Conservation (phyloP, 1,139 yeast species). For the Geotrichum restrictum region DNA sequence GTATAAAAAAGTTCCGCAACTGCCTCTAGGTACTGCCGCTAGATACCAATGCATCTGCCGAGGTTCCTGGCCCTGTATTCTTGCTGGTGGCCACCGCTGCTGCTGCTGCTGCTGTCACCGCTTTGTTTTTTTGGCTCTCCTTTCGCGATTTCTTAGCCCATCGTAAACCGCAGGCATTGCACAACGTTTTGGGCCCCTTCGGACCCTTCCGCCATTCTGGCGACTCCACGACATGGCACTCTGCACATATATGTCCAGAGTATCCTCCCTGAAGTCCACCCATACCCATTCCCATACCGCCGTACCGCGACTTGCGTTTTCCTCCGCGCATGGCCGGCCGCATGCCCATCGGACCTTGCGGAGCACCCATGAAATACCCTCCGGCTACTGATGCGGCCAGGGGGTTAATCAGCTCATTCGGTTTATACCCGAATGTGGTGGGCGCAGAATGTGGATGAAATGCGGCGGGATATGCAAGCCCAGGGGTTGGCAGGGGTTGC, state of each 20-base stretch:
- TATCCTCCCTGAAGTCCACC: slow-evolving; percentile 1
- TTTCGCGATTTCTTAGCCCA: slow-evolving; percentile 43
- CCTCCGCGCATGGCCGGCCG: slow-evolving; percentile 3
- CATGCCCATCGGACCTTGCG: neutral
- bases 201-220: slow-evolving; percentile 72
- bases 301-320: slow-evolving; percentile 14
- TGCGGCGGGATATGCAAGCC: neutral
- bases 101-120: too few relatives aligned
- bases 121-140: slow-evolving; percentile 22
- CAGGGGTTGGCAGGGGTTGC: slow-evolving; percentile 12
- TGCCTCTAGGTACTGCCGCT: too few relatives aligned
- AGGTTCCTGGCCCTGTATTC: too few relatives aligned
- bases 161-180: slow-evolving; percentile 64
- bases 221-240: slow-evolving; percentile 62
- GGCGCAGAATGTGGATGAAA: slow-evolving; percentile 5
- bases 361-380: neutral
- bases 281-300: neutral
- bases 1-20: too few relatives aligned
- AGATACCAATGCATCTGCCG: too few relatives aligned
- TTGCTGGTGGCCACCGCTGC: neutral
- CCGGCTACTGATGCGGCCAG: neutral
- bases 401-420: neutral
- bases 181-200: slow-evolving; percentile 57
- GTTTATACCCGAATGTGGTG: neutral
- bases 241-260: slow-evolving; percentile 31